Evolutionary conservation across 441 rosid genomes (phyloP).

Genomic region (Euphorbia schlechtendalii): DNA sequence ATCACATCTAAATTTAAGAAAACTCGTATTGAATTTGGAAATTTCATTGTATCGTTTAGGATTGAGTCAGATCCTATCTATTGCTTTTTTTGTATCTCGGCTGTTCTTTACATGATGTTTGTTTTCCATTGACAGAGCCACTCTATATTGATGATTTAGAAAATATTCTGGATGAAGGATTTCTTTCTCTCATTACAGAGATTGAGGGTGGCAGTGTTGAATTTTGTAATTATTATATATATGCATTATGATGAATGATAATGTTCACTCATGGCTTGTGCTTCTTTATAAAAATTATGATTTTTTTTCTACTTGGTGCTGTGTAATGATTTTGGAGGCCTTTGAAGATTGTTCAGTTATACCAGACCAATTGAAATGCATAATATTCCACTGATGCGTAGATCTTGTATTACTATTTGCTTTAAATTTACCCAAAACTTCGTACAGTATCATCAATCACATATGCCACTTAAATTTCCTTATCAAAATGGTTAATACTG

Average conservation of each 20-base stretch:
- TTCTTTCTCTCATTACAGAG: constrained; percentile 50
- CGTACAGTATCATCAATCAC: background rate
- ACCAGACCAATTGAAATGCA: background rate
- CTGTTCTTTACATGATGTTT: background rate
- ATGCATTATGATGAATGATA: background rate
- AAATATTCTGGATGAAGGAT: constrained; percentile 48
- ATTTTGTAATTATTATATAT: background rate
- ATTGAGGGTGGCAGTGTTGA: constrained; percentile 74
- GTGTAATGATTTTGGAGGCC: background rate
- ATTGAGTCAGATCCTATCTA: background rate
- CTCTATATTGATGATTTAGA: constrained; percentile 67
- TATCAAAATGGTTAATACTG: background rate
- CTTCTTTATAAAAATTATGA: background rate
- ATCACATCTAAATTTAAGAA: too few species aligned
- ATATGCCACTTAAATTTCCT: too few species aligned
- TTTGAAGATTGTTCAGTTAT: background rate
- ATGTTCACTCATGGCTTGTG: too few species aligned
- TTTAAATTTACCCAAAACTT: too few species aligned
- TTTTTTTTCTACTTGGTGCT: background rate
- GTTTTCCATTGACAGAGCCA: constrained; percentile 35
- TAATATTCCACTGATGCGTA: background rate
- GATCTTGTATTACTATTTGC: background rate
- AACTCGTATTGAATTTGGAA: background rate
- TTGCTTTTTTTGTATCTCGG: background rate
- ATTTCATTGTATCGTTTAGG: background rate